phyloP scores from a whole-genome alignment of 1,284 basidiomycete species.

The Blastosporella zonata region DNA sequence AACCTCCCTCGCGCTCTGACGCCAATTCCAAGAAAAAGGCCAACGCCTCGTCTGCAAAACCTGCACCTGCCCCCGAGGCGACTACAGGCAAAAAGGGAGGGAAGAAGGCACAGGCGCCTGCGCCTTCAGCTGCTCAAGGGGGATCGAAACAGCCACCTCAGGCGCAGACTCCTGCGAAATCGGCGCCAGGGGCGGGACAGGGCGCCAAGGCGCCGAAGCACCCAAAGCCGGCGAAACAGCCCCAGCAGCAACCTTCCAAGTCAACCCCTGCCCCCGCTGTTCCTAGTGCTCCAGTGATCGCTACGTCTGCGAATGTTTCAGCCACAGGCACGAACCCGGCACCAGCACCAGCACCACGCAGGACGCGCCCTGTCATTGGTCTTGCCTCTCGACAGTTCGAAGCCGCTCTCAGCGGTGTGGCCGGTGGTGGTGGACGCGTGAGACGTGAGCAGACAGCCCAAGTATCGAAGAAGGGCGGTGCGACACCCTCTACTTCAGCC shows the following conservation, averaged over 20 bases:
- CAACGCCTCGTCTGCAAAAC: constrained; percentile 6
- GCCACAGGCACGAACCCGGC: neutral
- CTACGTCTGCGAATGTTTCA: neutral
- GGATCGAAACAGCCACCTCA: constrained; percentile 7
- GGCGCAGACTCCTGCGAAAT: constrained; percentile 7
- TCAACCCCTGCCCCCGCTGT: constrained; percentile 10
- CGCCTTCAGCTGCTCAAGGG: neutral
- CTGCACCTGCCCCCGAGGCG: constrained; percentile 2
- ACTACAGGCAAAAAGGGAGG: constrained; percentile 17
- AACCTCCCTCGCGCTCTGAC: constrained; percentile 30
- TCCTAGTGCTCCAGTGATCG: neutral
- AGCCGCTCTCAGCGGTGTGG: constrained; percentile 28
- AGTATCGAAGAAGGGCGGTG: constrained; percentile 11
- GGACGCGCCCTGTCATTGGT: constrained; percentile 27
- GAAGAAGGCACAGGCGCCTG: constrained; percentile 13
- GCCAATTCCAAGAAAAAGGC: constrained; percentile 55
- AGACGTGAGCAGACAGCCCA: constrained; percentile 13
- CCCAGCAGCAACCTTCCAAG: constrained; percentile 3
- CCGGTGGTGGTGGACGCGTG: constrained; percentile 15
- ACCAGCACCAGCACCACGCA: constrained; percentile 5
- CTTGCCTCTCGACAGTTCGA: constrained; percentile 30
- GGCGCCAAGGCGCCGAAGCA: constrained; percentile 13
- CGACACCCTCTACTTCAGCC: neutral
- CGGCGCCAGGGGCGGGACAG: neutral
- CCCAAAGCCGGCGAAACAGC: constrained; percentile 9